These are phyloP conservation scores for Zygotorulaspora sp. DNA, from an alignment of 805 yeast species.

Conservation along the genomic window DNA sequence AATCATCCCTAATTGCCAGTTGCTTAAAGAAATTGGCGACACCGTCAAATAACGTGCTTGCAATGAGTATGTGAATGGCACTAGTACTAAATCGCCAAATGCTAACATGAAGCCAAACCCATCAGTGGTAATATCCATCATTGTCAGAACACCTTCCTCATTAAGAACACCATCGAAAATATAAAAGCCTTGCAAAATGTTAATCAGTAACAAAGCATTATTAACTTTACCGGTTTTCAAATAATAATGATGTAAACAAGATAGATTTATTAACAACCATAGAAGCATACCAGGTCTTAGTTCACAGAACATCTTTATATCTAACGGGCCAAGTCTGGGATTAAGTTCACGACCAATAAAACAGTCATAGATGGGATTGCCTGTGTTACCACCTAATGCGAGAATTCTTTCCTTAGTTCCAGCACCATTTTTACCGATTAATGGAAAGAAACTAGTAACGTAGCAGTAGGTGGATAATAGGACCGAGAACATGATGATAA, in stretches of 20 bases:
- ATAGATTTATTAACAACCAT: slow-evolving; percentile 73
- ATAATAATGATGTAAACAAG: slow-evolving; percentile 81
- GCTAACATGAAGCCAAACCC: slow-evolving; percentile 96
- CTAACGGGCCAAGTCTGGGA: slow-evolving; percentile 82
- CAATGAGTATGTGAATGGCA: slow-evolving; percentile 85
- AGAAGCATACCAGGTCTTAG: slow-evolving; percentile 89
- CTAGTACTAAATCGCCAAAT: slow-evolving; percentile 89
- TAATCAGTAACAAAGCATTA: slow-evolving; percentile 69
- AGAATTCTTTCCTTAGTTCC: slow-evolving; percentile 64
- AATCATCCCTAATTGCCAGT: slow-evolving; percentile 27
- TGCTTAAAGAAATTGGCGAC: slow-evolving; percentile 54
- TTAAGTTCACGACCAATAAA: slow-evolving; percentile 95
- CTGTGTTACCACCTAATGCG: slow-evolving; percentile 84
- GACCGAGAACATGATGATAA: slow-evolving; percentile 61
- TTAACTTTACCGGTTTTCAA: slow-evolving; percentile 51
- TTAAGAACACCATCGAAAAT: slow-evolving; percentile 88
- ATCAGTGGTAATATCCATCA: slow-evolving; percentile 96
- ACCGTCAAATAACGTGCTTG: slow-evolving; percentile 79
- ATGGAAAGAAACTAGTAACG: slow-evolving; percentile 60
- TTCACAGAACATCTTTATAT: slow-evolving; percentile 88
- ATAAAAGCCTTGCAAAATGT: slow-evolving; percentile 69
- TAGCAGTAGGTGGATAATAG: slow-evolving; percentile 62
- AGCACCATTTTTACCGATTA: slow-evolving; percentile 44
- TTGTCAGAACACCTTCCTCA: slow-evolving; percentile 82
- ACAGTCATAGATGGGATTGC: slow-evolving; percentile 79